Conservation (phyloP, 768 basidiomycete species). For the Punctularia strigosozonata region DNA sequence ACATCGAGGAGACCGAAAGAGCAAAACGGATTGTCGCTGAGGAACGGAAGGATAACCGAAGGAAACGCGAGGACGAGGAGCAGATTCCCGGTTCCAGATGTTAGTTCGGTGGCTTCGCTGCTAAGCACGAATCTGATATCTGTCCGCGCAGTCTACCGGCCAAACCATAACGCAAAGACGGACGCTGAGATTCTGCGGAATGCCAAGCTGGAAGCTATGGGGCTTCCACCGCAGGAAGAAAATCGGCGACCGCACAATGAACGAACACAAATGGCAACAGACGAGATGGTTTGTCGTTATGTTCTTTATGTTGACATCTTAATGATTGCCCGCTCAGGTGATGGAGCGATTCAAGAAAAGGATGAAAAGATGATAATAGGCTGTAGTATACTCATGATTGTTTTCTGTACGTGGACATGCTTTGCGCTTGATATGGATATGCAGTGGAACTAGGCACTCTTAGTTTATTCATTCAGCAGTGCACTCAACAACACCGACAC, state of each 20-base stretch:
- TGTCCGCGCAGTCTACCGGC: slow-evolving; percentile 61
- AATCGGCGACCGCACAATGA: slow-evolving; percentile 30
- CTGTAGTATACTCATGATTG: too few species aligned
- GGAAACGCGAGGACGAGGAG: slow-evolving; percentile 53
- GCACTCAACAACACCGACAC: too few species aligned
- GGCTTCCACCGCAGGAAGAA: slow-evolving; percentile 47
- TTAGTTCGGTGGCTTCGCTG: slow-evolving; percentile 25
- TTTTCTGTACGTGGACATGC: too few species aligned
- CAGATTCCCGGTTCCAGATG: slow-evolving; percentile 84
- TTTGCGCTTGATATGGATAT: too few species aligned
- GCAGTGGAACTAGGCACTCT: too few species aligned
- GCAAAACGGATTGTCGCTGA: slow-evolving; percentile 83
- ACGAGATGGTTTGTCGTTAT: slow-evolving; percentile 63
- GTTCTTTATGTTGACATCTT: neutral
- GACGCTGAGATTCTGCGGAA: slow-evolving; percentile 83
- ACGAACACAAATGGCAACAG: slow-evolving; percentile 75
- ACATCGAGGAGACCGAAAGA: slow-evolving; percentile 96
- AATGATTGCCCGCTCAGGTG: slow-evolving; percentile 34
- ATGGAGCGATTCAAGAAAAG: slow-evolving; percentile 98
- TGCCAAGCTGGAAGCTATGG: slow-evolving; percentile 81
- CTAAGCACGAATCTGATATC: neutral
- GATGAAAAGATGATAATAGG: too few species aligned
- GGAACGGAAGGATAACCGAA: slow-evolving; percentile 46
- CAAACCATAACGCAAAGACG: slow-evolving; percentile 70
- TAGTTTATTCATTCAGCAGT: too few species aligned